These are phyloP conservation scores for Tulasnella calospora DNA, from an alignment of 768 basidiomycete genomes.

Conservation along the genomic window DNA sequence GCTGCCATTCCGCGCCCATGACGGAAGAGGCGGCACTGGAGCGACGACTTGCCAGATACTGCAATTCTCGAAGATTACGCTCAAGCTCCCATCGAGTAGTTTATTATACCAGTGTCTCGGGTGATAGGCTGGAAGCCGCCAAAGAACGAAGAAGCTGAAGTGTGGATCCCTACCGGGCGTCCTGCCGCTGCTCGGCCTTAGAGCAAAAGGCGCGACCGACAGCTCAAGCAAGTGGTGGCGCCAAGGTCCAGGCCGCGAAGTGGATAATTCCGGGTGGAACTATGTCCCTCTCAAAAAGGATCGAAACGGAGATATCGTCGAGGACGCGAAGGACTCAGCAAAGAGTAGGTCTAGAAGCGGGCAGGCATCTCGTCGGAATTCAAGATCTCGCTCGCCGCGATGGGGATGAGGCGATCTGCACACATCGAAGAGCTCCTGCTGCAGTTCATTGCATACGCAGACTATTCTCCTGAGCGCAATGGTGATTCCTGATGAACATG, in stretches of 20 bases:
- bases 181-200: slow-evolving; percentile 87
- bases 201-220: slow-evolving; percentile 79
- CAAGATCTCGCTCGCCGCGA: slow-evolving; percentile 39
- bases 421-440: not conserved
- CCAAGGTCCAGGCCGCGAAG: slow-evolving; percentile 38
- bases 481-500: not conserved
- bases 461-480: not conserved
- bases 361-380: slow-evolving; percentile 37
- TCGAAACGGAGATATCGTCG: slow-evolving; percentile 33
- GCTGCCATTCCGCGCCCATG: slow-evolving; percentile 61
- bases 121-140: slow-evolving; percentile 97
- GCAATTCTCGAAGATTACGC: slow-evolving; percentile 84
- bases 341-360: slow-evolving; percentile 24
- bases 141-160: slow-evolving; percentile 57
- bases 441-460: not conserved
- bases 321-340: not conserved
- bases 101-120: slow-evolving; percentile 85
- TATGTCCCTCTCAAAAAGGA: slow-evolving; percentile 83
- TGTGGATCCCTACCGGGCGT: slow-evolving; percentile 75
- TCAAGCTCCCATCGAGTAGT: slow-evolving; percentile 87
- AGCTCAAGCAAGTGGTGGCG: slow-evolving; percentile 44
- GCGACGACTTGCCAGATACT: slow-evolving; percentile 67
- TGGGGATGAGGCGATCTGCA: not conserved
- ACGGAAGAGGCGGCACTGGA: slow-evolving; percentile 82
- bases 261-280: slow-evolving; percentile 52